Evolutionary conservation across 1,139 yeast species (phyloP).

Genomic region (Yamadazyma conglobata): DNA sequence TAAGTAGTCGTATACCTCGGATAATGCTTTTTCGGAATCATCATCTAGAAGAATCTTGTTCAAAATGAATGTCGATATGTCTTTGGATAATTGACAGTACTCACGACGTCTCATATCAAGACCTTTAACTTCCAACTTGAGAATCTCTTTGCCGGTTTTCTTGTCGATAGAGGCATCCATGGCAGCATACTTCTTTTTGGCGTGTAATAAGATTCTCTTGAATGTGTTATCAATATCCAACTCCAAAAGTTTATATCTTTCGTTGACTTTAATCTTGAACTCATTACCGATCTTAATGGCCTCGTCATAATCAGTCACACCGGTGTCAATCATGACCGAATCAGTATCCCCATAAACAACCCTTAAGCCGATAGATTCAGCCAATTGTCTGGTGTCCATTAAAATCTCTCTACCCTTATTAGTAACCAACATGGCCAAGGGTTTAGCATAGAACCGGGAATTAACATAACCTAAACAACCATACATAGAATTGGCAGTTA

Average conservation of each 20-base stretch:
- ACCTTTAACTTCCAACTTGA: constrained; percentile 85
- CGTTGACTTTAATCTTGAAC: constrained; percentile 83
- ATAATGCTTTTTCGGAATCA: constrained; percentile 76
- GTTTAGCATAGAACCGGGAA: constrained; percentile 93
- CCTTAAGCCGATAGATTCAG: constrained; percentile 75
- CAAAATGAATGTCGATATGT: constrained; percentile 73
- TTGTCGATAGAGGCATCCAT: constrained; percentile 53
- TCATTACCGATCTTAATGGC: constrained; percentile 83
- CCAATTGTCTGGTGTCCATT: constrained; percentile 89
- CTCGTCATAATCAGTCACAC: constrained; percentile 62
- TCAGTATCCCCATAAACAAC: constrained; percentile 99
- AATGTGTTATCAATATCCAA: constrained; percentile 95
- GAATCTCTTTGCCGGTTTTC: constrained; percentile 48
- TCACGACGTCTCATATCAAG: constrained; percentile 97
- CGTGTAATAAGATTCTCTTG: constrained; percentile 78
- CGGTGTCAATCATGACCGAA: constrained; percentile 97
- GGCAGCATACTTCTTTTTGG: constrained; percentile 99
- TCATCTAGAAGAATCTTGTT: constrained; percentile 67
- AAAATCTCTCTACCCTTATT: constrained; percentile 94
- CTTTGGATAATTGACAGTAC: constrained; percentile 88
- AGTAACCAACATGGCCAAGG: constrained; percentile 93
- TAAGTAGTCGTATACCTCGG: constrained; percentile 69
- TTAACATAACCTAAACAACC: constrained; percentile 95
- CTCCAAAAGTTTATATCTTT: constrained; percentile 80
- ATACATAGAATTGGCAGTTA: constrained; percentile 98